Conservation (phyloP, 495 filamentous ascomycete species). For the Sporormia fimetaria region DNA sequence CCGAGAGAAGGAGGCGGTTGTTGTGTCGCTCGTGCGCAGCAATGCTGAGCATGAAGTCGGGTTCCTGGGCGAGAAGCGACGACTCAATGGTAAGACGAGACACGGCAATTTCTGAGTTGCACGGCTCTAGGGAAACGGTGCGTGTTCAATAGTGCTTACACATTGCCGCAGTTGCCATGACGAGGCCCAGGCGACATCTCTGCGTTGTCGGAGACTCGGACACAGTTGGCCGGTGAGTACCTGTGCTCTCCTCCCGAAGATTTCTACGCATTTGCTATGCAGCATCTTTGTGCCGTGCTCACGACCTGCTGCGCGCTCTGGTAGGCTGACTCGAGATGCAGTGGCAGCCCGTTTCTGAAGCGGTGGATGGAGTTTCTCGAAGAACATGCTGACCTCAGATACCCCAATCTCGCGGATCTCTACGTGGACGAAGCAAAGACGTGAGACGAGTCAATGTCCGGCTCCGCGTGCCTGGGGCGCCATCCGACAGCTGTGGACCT, state of each 20-base stretch:
- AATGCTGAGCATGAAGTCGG: conserved; percentile 80
- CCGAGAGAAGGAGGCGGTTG: conserved; percentile 89
- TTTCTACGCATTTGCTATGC: background rate
- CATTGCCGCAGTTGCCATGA: conserved; percentile 69
- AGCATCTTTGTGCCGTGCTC: conserved; percentile 1
- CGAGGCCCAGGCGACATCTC: conserved; percentile 77
- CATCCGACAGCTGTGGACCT: no score
- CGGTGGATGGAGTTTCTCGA: conserved; percentile 84
- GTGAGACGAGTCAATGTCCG: background rate
- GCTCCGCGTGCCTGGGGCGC: no score
- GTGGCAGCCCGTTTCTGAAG: conserved; percentile 70
- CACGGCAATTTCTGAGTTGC: conserved; percentile 8
- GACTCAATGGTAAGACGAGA: conserved; percentile 64
- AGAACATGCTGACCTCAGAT: conserved; percentile 72
- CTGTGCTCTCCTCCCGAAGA: background rate
- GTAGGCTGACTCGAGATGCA: conserved; percentile 28
- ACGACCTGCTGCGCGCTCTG: conserved; percentile 1
- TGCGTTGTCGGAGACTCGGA: conserved; percentile 89
- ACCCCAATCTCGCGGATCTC: conserved; percentile 59
- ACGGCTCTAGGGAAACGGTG: conserved; percentile 1
- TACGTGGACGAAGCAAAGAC: conserved; percentile 25
- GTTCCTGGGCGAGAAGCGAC: conserved; percentile 84
- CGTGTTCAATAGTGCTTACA: conserved; percentile 12
- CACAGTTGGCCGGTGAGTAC: conserved; percentile 67
- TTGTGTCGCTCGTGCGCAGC: conserved; percentile 83